Evolutionary conservation across 306 rosid genomes (phyloP).

Genomic region (Ziziphus jujuba): DNA sequence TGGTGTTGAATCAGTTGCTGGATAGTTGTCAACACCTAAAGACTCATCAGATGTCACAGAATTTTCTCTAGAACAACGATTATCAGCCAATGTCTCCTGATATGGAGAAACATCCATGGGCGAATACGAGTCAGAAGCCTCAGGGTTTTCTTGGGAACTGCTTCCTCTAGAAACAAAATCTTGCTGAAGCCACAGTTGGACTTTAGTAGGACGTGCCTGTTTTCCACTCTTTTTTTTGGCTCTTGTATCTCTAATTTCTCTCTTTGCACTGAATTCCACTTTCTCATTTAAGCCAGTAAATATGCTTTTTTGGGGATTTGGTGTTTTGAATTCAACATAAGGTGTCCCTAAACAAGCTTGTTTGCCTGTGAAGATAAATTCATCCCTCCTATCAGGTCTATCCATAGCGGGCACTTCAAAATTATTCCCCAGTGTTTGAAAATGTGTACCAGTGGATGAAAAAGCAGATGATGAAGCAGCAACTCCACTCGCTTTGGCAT

Average conservation of each 20-base stretch:
- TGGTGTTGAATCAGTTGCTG: constrained; percentile 33
- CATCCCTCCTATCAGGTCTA: constrained; percentile 31
- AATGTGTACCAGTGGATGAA: constrained; percentile 14
- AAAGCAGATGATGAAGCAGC: constrained; percentile 37
- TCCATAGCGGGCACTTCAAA: constrained; percentile 27
- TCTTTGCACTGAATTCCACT: constrained; percentile 47
- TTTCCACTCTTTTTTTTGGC: constrained; percentile 54
- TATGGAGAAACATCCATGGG: constrained; percentile 96
- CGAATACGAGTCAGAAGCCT: constrained; percentile 57
- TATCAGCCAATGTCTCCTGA: constrained; percentile 61
- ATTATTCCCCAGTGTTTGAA: constrained; percentile 40
- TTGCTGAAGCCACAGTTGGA: constrained; percentile 45
- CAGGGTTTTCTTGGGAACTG: constrained; percentile 40
- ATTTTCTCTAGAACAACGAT: constrained; percentile 48
- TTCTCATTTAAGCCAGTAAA: constrained; percentile 40
- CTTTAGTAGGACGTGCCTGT: constrained; percentile 36
- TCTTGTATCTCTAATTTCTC: constrained; percentile 47
- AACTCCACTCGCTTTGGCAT: constrained; percentile 23
- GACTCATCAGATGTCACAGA: constrained; percentile 64
- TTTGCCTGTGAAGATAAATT: constrained; percentile 51
- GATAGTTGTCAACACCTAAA: constrained; percentile 32
- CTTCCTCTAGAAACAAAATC: constrained; percentile 47
- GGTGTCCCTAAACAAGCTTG: constrained; percentile 38
- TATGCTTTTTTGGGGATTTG: constrained; percentile 31
- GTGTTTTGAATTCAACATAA: constrained; percentile 62